phyloP scores from a whole-genome alignment of 768 basidiomycete species.

The Baorangia bicolor region DNA sequence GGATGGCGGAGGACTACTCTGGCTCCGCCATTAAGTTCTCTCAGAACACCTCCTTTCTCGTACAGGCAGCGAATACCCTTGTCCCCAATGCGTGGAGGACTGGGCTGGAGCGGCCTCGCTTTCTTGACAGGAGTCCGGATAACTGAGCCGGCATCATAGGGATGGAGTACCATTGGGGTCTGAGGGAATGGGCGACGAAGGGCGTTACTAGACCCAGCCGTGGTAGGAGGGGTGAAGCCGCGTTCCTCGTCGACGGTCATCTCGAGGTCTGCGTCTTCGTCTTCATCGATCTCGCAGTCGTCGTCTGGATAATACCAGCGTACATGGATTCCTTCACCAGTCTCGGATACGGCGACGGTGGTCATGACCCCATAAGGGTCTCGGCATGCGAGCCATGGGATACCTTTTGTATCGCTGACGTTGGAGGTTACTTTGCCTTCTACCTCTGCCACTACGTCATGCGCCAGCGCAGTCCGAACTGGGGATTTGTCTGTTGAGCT shows the following conservation, averaged over 20 bases:
- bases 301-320: conserved; percentile 20
- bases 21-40: conserved; percentile 9
- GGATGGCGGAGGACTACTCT: conserved; percentile 25
- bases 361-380: conserved; percentile 10
- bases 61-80: conserved; percentile 25
- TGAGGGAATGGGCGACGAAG: conserved; percentile 9
- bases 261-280: conserved; percentile 1
- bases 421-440: background rate
- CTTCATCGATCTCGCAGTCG: conserved; percentile 3
- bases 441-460: background rate
- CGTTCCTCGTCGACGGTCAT: conserved; percentile 21
- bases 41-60: conserved; percentile 10
- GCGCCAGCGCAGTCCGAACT: background rate
- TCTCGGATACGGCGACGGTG: conserved; percentile 19
- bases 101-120: conserved; percentile 25
- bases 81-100: conserved; percentile 31
- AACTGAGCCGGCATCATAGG: conserved; percentile 33
- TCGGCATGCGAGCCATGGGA: conserved; percentile 22
- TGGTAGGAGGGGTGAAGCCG: conserved; percentile 9
- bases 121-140: conserved; percentile 31
- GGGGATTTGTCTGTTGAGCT: background rate
- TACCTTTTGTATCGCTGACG: background rate
- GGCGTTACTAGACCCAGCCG: background rate
- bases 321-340: conserved; percentile 21
- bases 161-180: conserved; percentile 19